These are phyloP conservation scores for Bruguiera sexangula DNA, from an alignment of 345 rosid genomes.

Conservation along the genomic window DNA sequence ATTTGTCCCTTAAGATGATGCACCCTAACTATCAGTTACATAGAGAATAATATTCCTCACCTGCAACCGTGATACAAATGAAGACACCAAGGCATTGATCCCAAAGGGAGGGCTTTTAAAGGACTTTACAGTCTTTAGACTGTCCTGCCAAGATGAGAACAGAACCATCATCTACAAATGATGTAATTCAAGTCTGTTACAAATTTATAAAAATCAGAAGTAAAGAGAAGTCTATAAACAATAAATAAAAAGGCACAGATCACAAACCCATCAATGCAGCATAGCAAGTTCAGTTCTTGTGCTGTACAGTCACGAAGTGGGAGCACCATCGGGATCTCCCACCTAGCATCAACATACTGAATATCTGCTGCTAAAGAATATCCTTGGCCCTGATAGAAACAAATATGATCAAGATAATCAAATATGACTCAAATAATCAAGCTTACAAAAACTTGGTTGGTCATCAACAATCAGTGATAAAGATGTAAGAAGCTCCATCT, in stretches of 20 bases:
- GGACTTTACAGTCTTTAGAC: conserved; percentile 60
- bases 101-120: conserved; percentile 39
- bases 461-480: neutral
- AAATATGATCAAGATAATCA: neutral
- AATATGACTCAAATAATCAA: neutral
- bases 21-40: neutral
- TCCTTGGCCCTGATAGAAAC: conserved; percentile 69
- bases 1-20: too few relatives aligned
- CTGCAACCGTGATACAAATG: conserved; percentile 80
- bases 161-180: conserved; percentile 21
- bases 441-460: neutral
- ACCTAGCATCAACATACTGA: conserved; percentile 83
- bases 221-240: neutral
- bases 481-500: neutral
- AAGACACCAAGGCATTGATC: conserved; percentile 78
- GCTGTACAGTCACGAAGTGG: conserved; percentile 83
- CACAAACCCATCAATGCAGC: conserved; percentile 72
- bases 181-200: neutral
- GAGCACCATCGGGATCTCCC: conserved; percentile 73
- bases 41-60: conserved; percentile 24
- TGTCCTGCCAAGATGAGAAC: conserved; percentile 69
- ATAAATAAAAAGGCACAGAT: conserved; percentile 5
- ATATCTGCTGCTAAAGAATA: conserved; percentile 95
- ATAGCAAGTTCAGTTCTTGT: conserved; percentile 62
- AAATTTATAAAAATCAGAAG: neutral